Evolutionary conservation across 2,329 filamentous ascomycete species (phyloP).

Genomic region (Aspergillus ochraceoroseus): DNA sequence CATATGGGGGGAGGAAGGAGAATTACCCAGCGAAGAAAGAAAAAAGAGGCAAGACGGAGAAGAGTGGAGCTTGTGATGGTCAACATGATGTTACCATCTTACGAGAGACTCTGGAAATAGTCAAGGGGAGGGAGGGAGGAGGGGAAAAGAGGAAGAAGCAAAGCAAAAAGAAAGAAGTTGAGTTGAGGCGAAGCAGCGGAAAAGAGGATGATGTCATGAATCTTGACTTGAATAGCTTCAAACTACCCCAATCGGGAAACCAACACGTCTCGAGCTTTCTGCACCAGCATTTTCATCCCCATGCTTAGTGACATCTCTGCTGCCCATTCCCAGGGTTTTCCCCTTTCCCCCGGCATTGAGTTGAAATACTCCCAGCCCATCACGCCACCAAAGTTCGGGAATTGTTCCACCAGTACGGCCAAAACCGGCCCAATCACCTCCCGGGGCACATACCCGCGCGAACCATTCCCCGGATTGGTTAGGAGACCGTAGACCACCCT

Average conservation of each 20-base stretch:
- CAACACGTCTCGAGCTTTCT: slow-evolving; percentile 30
- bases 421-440: slow-evolving; percentile 55
- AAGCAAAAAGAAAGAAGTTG: background rate
- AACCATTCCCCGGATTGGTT: slow-evolving; percentile 70
- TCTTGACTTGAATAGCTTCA: slow-evolving; percentile 12
- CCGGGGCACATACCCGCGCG: slow-evolving; percentile 58
- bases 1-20: background rate
- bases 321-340: slow-evolving; percentile 73
- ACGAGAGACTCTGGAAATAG: too few relatives aligned
- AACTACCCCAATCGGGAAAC: slow-evolving; percentile 10
- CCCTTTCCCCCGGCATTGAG: slow-evolving; percentile 59
- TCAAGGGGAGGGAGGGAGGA: background rate
- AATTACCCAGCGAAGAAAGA: slow-evolving; percentile 46
- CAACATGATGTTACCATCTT: slow-evolving; percentile 27
- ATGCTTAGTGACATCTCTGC: slow-evolving; percentile 56
- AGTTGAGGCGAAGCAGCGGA: too few relatives aligned
- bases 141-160: slow-evolving; percentile 1
- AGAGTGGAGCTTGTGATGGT: slow-evolving; percentile 37
- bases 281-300: slow-evolving; percentile 40
- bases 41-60: slow-evolving; percentile 36
- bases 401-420: slow-evolving; percentile 53
- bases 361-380: slow-evolving; percentile 98
- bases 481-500: slow-evolving; percentile 77
- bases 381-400: slow-evolving; percentile 72
- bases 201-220: slow-evolving; percentile 12